These are phyloP conservation scores for Wickerhamiella hasegawae DNA, from an alignment of 805 yeast species.

Conservation along the genomic window DNA sequence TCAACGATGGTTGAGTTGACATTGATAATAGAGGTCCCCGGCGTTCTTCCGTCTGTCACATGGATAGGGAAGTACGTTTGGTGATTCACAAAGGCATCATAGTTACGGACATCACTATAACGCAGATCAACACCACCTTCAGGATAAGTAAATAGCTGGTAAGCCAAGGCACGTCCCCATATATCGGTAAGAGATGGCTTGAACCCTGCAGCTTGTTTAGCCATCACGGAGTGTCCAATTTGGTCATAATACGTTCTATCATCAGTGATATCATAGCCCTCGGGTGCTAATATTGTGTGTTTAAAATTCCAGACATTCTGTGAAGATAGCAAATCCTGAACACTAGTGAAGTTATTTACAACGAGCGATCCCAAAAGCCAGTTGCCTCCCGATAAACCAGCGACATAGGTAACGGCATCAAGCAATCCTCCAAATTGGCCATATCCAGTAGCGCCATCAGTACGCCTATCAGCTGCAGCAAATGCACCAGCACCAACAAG, in stretches of 20 bases:
- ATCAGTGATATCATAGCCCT: slow-evolving; percentile 29
- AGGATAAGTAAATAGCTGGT: slow-evolving; percentile 41
- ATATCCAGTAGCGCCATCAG: background rate
- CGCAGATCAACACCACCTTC: slow-evolving; percentile 47
- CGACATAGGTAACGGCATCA: slow-evolving; percentile 37
- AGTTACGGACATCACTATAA: slow-evolving; percentile 35
- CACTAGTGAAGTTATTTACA: slow-evolving; percentile 19
- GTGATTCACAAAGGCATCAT: slow-evolving; percentile 39
- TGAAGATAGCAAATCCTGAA: background rate
- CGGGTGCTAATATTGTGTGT: background rate
- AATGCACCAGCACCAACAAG: slow-evolving; percentile 3
- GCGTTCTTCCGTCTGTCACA: slow-evolving; percentile 25
- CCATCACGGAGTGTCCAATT: slow-evolving; percentile 24
- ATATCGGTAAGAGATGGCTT: slow-evolving; percentile 46
- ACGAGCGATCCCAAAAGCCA: slow-evolving; percentile 41
- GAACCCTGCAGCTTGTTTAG: slow-evolving; percentile 42
- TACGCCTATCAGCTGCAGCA: slow-evolving; percentile 1
- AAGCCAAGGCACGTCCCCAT: slow-evolving; percentile 55
- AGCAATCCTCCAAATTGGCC: slow-evolving; percentile 36
- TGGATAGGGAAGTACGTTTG: slow-evolving; percentile 48
- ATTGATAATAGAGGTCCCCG: slow-evolving; percentile 26
- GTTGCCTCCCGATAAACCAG: slow-evolving; percentile 56
- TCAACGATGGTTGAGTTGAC: slow-evolving; percentile 36
- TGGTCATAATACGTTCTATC: slow-evolving; percentile 34
- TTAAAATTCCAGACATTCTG: slow-evolving; percentile 1